Conservation (phyloP, 2,329 filamentous ascomycete species). For the Hymenoscyphus albidus region DNA sequence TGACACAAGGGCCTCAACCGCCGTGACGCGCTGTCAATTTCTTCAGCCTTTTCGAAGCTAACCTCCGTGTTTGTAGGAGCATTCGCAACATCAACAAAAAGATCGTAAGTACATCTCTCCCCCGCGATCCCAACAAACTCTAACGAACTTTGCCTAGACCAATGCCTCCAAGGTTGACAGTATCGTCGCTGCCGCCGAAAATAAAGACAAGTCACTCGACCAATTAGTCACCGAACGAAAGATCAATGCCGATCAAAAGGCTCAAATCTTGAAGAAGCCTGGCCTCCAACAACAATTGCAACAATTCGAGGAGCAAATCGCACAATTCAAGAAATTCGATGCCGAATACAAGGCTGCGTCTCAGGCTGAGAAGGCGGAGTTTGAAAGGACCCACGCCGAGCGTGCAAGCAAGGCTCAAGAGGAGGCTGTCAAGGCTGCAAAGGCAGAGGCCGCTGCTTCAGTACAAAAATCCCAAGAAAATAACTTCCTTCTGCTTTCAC, state of each 20-base stretch:
- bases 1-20: not conserved
- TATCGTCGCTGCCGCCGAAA: slow-evolving; percentile 56
- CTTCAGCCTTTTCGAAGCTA: slow-evolving; percentile 7
- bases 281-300: slow-evolving; percentile 63
- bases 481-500: slow-evolving; percentile 67
- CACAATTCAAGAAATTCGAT: slow-evolving; percentile 71
- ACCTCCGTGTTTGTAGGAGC: slow-evolving; percentile 53
- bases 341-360: slow-evolving; percentile 64
- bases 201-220: slow-evolving; percentile 67
- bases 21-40: not conserved
- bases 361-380: slow-evolving; percentile 54
- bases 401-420: slow-evolving; percentile 44
- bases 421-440: slow-evolving; percentile 48
- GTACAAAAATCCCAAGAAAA: slow-evolving; percentile 55
- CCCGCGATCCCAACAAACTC: slow-evolving; percentile 1
- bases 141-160: slow-evolving; percentile 44
- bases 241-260: slow-evolving; percentile 78
- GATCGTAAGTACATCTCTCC: slow-evolving; percentile 59
- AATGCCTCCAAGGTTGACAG: slow-evolving; percentile 69
- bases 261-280: slow-evolving; percentile 74
- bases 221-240: slow-evolving; percentile 67
- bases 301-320: slow-evolving; percentile 70
- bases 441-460: slow-evolving; percentile 48
- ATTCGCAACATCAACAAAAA: slow-evolving; percentile 94
- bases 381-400: slow-evolving; percentile 54